Evolutionary conservation across 768 basidiomycete species (phyloP), one percentile per base, ranked within the genome.

Genomic region (Paxillus ammoniavirescens): DNA sequence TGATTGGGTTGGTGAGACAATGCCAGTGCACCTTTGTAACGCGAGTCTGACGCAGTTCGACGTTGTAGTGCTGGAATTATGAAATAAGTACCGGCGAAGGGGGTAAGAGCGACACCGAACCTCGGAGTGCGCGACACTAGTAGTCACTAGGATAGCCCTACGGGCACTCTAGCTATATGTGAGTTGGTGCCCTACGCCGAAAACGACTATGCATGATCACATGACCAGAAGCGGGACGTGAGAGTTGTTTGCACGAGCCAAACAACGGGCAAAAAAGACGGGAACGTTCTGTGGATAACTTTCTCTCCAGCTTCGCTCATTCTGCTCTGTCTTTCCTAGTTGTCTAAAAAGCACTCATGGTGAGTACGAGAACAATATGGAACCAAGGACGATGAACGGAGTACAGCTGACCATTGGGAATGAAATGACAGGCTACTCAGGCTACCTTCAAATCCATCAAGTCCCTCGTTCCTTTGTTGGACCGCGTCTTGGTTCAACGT

Each of bases 401-500:
- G 14, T 35, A 23, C 2, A 12, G 37, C 42, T 65, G 30, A 63
- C 43, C 21, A 13, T 26, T 5, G 40, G 49, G 12, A 18, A 30
- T 1, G 3, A 35, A 9, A 6, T 30, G n/a, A 44, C 49, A 91
- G 87, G 89, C 89, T 75, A 75, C 89, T 57, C 89, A 91, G 74
- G 89, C 92, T 60, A 96, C 94, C 23, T 93, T 98, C 87, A 97
- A 92, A 75, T 87, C 86, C 60, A 98, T 98, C 82, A 91, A 82
- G 77, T 78, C 94, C 53, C 70, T 98, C 61, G 75, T 91, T 59
- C 96, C 96, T 56, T 83, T 98, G 47, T 78, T 98, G 52, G 96
- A 98, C 86, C 91, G 96, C 60, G 91, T 98, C 58, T 81, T 98
- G 60, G 94, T 98, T 56, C 96, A 98, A 76, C 83, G 95, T 53